Conservation (phyloP, 208 protist species). For the Acanthamoeba lenticulata region DNA sequence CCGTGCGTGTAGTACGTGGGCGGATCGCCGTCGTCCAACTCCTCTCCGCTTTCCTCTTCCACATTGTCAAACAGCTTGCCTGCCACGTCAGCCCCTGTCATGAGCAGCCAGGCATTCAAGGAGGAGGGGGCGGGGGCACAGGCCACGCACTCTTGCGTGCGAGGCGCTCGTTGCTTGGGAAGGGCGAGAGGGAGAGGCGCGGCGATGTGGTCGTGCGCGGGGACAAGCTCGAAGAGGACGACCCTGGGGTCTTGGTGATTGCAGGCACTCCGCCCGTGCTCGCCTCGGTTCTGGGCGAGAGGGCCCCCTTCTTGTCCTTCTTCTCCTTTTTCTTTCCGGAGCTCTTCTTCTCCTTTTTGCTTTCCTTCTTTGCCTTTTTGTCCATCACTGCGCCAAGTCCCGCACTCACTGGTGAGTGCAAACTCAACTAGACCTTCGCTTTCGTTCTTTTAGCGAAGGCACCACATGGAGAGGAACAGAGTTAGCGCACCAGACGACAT, state of each 20-base stretch:
- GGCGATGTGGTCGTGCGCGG: not conserved
- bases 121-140: not conserved
- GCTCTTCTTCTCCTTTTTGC: constrained; percentile 14
- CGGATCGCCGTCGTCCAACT: not conserved
- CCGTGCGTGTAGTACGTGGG: not conserved
- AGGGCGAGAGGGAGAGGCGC: constrained; percentile 6
- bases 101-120: not conserved
- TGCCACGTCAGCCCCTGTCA: not conserved
- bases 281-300: not conserved
- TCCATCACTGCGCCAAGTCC: constrained; percentile 9
- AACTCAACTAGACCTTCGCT: too few species aligned
- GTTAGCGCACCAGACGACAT: too few species aligned
- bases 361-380: constrained; percentile 30
- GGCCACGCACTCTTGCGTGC: not conserved
- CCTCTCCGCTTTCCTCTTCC: not conserved
- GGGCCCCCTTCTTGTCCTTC: constrained; percentile 13
- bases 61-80: not conserved
- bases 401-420: too few species aligned
- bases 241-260: not conserved
- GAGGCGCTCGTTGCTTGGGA: not conserved
- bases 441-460: too few species aligned
- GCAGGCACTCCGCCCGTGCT: not conserved
- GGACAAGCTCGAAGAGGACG: not conserved
- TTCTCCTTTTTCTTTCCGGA: constrained; percentile 14
- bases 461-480: too few species aligned